Base-by-base conservation (phyloP, 163 green algal species). In the Chloromonas sp. region DNA sequence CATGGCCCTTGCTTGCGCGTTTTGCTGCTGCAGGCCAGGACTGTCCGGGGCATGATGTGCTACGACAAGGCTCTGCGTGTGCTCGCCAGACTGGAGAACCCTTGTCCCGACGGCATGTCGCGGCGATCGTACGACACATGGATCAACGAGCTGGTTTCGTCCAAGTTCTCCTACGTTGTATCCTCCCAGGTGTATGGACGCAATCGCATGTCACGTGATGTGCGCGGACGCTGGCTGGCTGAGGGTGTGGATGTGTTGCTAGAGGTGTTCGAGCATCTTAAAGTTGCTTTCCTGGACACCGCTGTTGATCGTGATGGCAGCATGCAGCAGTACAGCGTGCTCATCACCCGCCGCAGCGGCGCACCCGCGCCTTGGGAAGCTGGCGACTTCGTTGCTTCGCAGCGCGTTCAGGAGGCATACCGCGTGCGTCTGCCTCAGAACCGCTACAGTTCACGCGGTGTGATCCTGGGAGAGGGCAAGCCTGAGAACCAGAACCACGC, bases 401-500 rank as follows among this genome's bases (percentile, higher is more conserved):
- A 86, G 87, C 84, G 84, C 89, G 66, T 94, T 88, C 82, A 70
- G 61, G 81, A 85, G 83, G 14, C 85, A 57, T 88, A 85, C 88
- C 89, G 92, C 15, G 87, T 98, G 59, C 87, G 91, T 3, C 88
- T 98, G 85, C 94, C 94, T 0, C 81, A 88, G 62, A 95, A 96
- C 84, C 81, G 84, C 84, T 85, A 83, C 79, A 85, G 71, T 71
- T 58, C 61, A 3, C 87, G 84, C 14, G 93, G 93, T 61, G 87
- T 95, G n/a, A 94, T 98, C 79, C 85, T 98, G 5, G 95, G 95
- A 0, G 95, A 98, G 89, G 95, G 95, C 85, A 98, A 98, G 89
- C 95, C 95, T 0, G 95, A 98, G 92, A 98, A 98, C 88, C 95
- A 98, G 88, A 98, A 98, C 89, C 91, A 96, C 78, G 91, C 95